phyloP scores from a whole-genome alignment of 2,329 filamentous ascomycete species.

The Pseudocercospora crystallina region DNA sequence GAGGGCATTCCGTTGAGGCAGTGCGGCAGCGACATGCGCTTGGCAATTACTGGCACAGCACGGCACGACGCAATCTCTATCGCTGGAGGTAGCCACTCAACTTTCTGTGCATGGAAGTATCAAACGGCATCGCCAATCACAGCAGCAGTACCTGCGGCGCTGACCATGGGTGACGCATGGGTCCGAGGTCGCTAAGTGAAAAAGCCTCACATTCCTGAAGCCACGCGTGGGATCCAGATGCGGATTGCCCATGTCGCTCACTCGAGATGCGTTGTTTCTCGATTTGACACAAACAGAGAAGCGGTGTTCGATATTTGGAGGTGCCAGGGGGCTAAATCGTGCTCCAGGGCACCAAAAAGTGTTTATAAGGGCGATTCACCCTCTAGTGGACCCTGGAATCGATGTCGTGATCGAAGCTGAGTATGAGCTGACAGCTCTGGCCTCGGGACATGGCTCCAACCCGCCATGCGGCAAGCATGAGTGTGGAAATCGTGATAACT shows the following conservation, averaged over 20 bases:
- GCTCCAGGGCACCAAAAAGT: not conserved
- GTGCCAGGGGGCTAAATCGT: conserved; percentile 1
- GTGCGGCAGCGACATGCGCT: not conserved
- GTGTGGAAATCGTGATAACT: too few relatives aligned
- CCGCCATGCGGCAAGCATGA: too few relatives aligned
- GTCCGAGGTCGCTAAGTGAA: too few relatives aligned
- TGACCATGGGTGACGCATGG: too few relatives aligned
- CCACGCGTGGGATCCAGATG: not conserved
- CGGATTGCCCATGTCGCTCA: not conserved
- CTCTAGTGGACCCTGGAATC: conserved; percentile 1
- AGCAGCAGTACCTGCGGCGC: too few relatives aligned
- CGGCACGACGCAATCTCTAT: not conserved
- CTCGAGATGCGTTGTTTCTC: too few relatives aligned
- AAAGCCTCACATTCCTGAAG: too few relatives aligned
- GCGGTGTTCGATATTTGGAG: not conserved
- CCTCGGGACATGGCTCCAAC: too few relatives aligned
- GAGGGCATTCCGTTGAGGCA: conserved; percentile 4
- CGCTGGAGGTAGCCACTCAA: not conserved
- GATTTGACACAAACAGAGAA: not conserved
- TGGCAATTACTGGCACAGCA: conserved; percentile 1
- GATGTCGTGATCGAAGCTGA: conserved; percentile 15
- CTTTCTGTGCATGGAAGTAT: too few relatives aligned
- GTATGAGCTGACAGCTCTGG: conserved; percentile 13
- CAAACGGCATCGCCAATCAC: too few relatives aligned
- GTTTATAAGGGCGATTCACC: not conserved